Evolutionary conservation across 148 eudicot species (phyloP), one percentile per base, ranked within the genome.

Genomic region (Chenopodium berlandieri): DNA sequence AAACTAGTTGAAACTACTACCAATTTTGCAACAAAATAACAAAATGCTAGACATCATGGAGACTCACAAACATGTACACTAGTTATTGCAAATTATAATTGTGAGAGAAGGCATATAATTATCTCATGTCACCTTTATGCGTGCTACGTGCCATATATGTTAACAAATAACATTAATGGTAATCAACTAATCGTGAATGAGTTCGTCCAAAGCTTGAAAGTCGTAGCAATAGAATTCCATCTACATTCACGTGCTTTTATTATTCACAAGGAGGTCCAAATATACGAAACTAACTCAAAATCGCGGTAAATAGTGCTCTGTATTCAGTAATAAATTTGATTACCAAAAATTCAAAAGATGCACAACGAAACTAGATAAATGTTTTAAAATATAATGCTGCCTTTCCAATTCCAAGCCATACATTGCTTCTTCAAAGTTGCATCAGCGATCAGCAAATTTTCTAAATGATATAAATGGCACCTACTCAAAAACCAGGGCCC

Each of bases 361-460:
- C 70, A 25, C 3, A 66, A 65, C 14, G 69, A 9, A 9, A 9
- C 16, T 30, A 13, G 8, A 27, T 66, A 19, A 27, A 14, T 13
- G 60, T 54, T 34, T 34, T 5, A 40, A 40, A 40, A 58, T 67
- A 31, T 34, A 14, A 69, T 16, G 19, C 47, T 30, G 71, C 12
- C 14, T 13, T 32, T 34, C 22, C 50, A 62, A 50, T 4, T 62
- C 8, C 9, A 19, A 32, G 9, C 60, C 75, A 48, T 46, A 48
- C 76, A 47, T 73, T 32, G 50, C 16, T 60, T 10, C 50, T 31
- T 20, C 68, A 60, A 76, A 34, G 68, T 76, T 76, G 78, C 65
- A 75, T 11, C 66, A 75, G 78, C 13, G 1, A 75, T 11, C 66
- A 75, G 78, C 13, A 3, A 77, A 63, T 64, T 20, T 46, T 64